Evolutionary conservation across 148 eudicot genomes (phyloP).

Genomic region (Limonium bicolor): DNA sequence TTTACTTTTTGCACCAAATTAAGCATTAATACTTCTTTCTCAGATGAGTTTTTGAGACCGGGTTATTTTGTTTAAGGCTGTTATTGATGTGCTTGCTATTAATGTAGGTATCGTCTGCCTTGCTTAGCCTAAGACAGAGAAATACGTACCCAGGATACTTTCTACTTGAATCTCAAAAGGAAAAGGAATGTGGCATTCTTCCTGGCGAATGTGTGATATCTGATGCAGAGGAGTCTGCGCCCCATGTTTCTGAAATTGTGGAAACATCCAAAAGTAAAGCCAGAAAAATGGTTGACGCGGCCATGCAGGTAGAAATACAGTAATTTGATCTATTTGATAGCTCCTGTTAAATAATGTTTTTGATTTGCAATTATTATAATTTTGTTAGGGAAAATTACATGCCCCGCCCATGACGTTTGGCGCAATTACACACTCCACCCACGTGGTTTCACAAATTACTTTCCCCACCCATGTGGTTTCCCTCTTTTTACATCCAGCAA

Average conservation of each 20-base stretch:
- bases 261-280: slow-evolving; percentile 78
- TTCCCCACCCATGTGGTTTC: too few relatives aligned
- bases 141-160: slow-evolving; percentile 66
- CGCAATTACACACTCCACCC: too few relatives aligned
- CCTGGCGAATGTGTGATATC: slow-evolving; percentile 24
- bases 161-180: slow-evolving; percentile 28
- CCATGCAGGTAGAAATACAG: slow-evolving; percentile 94
- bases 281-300: slow-evolving; percentile 67
- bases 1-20: background rate
- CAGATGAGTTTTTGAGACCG: background rate
- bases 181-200: slow-evolving; percentile 23
- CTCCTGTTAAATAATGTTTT: too few relatives aligned
- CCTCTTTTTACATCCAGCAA: too few relatives aligned
- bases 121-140: slow-evolving; percentile 61
- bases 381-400: too few relatives aligned
- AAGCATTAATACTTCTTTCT: background rate
- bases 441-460: too few relatives aligned
- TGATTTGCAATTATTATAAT: too few relatives aligned
- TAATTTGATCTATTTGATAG: too few relatives aligned
- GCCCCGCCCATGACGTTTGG: too few relatives aligned
- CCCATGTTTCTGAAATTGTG: slow-evolving; percentile 52
- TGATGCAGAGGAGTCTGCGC: slow-evolving; percentile 42
- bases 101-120: slow-evolving; percentile 73
- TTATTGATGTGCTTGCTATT: slow-evolving; percentile 7
- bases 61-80: too few relatives aligned